These are phyloP conservation scores for Aspergillus nanangensis DNA, from an alignment of 495 filamentous ascomycete genomes.

Conservation along the genomic window DNA sequence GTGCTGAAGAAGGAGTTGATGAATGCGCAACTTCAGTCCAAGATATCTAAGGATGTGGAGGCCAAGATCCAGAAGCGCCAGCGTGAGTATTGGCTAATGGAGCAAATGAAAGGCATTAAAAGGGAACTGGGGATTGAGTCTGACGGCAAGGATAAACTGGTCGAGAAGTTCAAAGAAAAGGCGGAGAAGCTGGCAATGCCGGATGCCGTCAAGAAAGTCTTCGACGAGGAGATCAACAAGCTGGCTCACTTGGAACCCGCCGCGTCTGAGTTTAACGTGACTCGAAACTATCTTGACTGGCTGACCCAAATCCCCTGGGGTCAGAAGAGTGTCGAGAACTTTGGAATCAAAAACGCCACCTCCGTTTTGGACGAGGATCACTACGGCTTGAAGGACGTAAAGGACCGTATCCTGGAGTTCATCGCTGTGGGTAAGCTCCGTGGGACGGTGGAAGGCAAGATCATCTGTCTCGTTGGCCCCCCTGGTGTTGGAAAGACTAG, in stretches of 20 bases:
- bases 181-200: slow-evolving; percentile 94
- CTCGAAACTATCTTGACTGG: slow-evolving; percentile 99
- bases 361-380: slow-evolving; percentile 94
- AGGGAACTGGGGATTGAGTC: slow-evolving; percentile 94
- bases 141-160: slow-evolving; percentile 95
- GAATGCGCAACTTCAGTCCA: slow-evolving; percentile 94
- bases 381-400: slow-evolving; percentile 96
- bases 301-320: slow-evolving; percentile 98
- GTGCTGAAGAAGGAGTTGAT: slow-evolving; percentile 97
- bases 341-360: slow-evolving; percentile 86
- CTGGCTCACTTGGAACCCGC: slow-evolving; percentile 90
- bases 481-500: slow-evolving; percentile 97
- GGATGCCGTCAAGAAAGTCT: slow-evolving; percentile 91
- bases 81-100: slow-evolving; percentile 97
- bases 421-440: slow-evolving; percentile 97
- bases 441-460: slow-evolving; percentile 97
- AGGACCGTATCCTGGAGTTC: slow-evolving; percentile 97
- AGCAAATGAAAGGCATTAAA: slow-evolving; percentile 99
- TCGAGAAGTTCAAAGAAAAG: slow-evolving; percentile 96
- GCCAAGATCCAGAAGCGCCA: slow-evolving; percentile 97
- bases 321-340: slow-evolving; percentile 92
- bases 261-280: slow-evolving; percentile 97
- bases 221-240: slow-evolving; percentile 97
- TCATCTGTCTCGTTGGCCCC: slow-evolving; percentile 94
- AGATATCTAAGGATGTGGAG: slow-evolving; percentile 98